phyloP scores from a whole-genome alignment of 2,329 filamentous ascomycete species.

The Penicillium sp. region DNA sequence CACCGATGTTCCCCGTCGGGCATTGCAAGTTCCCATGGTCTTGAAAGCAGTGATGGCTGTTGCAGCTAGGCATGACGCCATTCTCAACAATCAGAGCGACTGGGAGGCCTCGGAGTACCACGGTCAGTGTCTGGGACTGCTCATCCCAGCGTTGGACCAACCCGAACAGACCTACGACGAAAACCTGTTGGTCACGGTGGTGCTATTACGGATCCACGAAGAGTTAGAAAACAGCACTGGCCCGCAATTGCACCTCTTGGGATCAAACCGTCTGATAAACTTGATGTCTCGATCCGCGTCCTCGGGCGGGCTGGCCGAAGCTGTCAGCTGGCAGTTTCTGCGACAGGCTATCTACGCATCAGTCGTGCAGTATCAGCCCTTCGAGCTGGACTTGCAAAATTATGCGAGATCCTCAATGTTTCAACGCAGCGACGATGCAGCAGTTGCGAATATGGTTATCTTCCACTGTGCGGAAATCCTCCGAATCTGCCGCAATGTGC shows the following conservation, averaged over 20 bases:
- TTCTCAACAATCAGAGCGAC: constrained; percentile 44
- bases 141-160: constrained; percentile 51
- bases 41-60: constrained; percentile 53
- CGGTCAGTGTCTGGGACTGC: constrained; percentile 51
- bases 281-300: constrained; percentile 45
- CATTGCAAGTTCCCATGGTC: constrained; percentile 52
- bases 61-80: constrained; percentile 50
- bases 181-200: constrained; percentile 53
- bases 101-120: constrained; percentile 52
- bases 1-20: constrained; percentile 52
- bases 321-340: constrained; percentile 49
- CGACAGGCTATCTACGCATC: constrained; percentile 49
- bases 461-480: constrained; percentile 47
- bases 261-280: constrained; percentile 45
- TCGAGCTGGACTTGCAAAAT: constrained; percentile 45
- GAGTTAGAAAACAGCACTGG: constrained; percentile 44
- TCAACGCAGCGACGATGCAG: constrained; percentile 42
- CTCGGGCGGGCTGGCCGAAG: constrained; percentile 46
- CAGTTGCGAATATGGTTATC: constrained; percentile 45
- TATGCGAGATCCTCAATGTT: constrained; percentile 46
- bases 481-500: constrained; percentile 32
- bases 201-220: constrained; percentile 55
- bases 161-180: constrained; percentile 51
- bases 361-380: constrained; percentile 41
- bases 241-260: constrained; percentile 43